A percentile compares a stretch with the other conserved stretches of the same genome.
These are phyloP conservation scores for Solanum pimpinellifolium DNA, from an alignment of 257 asterid species.

Conservation along the genomic window DNA sequence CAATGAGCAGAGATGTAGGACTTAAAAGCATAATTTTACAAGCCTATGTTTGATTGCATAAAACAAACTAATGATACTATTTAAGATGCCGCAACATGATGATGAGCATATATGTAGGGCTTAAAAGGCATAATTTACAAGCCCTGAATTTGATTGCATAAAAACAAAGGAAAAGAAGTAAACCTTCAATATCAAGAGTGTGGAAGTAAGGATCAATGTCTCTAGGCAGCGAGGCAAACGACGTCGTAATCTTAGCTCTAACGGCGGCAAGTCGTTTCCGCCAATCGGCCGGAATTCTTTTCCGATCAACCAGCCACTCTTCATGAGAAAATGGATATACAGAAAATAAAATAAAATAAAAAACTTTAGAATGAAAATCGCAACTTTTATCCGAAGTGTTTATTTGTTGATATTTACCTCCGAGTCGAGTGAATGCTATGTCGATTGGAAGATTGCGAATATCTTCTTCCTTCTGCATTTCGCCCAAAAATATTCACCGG, in stretches of 20 bases:
- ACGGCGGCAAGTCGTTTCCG: conserved; percentile 78
- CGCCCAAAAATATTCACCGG: neutral
- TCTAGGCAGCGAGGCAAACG: conserved; percentile 70
- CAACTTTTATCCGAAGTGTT: neutral
- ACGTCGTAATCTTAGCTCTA: conserved; percentile 62
- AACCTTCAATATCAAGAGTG: conserved; percentile 77
- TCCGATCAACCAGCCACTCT: conserved; percentile 98
- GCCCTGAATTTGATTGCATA: neutral
- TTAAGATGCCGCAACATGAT: neutral
- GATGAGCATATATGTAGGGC: neutral
- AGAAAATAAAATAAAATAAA: neutral
- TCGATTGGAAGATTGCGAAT: conserved; percentile 84
- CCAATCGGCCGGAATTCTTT: conserved; percentile 80
- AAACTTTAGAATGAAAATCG: neutral
- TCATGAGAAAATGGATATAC: neutral
- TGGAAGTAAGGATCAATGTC: conserved; percentile 70
- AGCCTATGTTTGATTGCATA: neutral
- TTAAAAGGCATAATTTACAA: neutral
- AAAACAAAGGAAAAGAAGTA: neutral
- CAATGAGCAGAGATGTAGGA: neutral
- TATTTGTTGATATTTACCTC: conserved; percentile 34
- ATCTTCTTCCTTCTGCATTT: conserved; percentile 65
- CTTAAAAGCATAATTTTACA: neutral
- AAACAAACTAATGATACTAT: neutral
- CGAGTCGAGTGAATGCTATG: conserved; percentile 88